Conservation (phyloP, 2,329 filamentous ascomycete species). For the Arthrobotrys entomopaga region DNA sequence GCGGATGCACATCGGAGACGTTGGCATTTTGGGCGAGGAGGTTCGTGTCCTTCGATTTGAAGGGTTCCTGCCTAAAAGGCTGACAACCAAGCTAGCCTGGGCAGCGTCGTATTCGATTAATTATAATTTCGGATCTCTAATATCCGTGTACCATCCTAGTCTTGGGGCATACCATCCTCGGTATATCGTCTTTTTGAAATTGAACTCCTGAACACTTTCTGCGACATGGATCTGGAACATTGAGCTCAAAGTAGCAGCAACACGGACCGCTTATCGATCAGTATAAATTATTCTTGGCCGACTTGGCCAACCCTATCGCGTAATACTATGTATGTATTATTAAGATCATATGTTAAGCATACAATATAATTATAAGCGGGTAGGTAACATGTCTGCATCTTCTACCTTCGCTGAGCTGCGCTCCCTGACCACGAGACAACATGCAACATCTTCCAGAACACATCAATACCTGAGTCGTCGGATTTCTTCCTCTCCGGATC, state of each 20-base stretch:
- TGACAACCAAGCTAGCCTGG: no score
- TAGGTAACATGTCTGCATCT: not conserved
- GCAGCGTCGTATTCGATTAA: no score
- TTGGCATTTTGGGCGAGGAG: no score
- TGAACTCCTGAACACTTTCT: not conserved
- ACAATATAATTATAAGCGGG: no score
- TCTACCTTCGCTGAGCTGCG: not conserved
- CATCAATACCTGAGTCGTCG: conserved; percentile 1
- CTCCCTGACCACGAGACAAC: not conserved
- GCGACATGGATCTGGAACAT: conserved; percentile 11
- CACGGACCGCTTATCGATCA: conserved; percentile 19
- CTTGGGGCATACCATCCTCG: no score
- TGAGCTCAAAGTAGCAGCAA: conserved; percentile 3
- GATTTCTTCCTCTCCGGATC: conserved; percentile 25
- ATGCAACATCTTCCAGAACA: conserved; percentile 1
- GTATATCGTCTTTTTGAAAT: no score
- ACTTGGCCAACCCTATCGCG: conserved; percentile 1
- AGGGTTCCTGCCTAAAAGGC: no score
- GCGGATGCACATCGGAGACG: no score
- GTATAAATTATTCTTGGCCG: not conserved
- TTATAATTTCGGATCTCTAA: no score
- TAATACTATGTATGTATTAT: conserved; percentile 36
- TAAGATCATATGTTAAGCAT: conserved; percentile 13
- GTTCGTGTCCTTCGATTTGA: no score
- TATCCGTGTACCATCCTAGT: no score